These are phyloP conservation scores for Haplographium delicatum DNA, from an alignment of 495 filamentous ascomycete species.

Conservation along the genomic window DNA sequence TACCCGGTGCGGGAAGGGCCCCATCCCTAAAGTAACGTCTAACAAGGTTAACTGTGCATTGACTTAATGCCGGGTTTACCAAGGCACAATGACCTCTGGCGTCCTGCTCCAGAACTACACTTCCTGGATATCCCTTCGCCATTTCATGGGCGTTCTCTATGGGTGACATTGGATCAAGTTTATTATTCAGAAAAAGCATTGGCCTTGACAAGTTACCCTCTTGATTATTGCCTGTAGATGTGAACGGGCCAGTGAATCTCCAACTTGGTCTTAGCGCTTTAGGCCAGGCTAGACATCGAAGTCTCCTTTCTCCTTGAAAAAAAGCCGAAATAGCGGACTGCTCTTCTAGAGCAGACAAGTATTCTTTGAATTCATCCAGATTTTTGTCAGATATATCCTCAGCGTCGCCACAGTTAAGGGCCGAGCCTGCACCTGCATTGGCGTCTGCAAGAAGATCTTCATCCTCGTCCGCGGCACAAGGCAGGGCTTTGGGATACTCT, in stretches of 20 bases:
- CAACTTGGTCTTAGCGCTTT: neutral
- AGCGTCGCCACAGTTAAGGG: conserved; percentile 1
- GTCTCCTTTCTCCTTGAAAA: conserved; percentile 5
- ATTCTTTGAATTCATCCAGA: neutral
- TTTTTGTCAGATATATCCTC: neutral
- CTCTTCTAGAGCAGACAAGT: conserved; percentile 1
- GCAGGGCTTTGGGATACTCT: neutral
- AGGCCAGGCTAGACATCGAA: conserved; percentile 5
- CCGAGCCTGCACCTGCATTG: conserved; percentile 1
- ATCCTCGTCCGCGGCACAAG: no score
- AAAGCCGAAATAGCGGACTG: conserved; percentile 2
- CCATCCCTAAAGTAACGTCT: neutral
- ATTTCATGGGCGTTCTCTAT: neutral
- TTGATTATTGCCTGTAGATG: neutral
- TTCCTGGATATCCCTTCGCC: conserved; percentile 1
- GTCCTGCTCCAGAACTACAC: conserved; percentile 5
- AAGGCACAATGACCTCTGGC: conserved; percentile 4
- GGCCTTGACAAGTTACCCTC: neutral
- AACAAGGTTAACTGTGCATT: neutral
- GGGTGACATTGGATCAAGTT: conserved; percentile 1
- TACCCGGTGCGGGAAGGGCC: neutral
- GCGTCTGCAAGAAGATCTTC: neutral
- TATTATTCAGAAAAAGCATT: conserved; percentile 4
- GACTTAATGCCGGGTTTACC: neutral
- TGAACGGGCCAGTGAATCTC: conserved; percentile 3